Conservation (phyloP, 2,329 filamentous ascomycete species). For the Dissoconium aciculare region DNA sequence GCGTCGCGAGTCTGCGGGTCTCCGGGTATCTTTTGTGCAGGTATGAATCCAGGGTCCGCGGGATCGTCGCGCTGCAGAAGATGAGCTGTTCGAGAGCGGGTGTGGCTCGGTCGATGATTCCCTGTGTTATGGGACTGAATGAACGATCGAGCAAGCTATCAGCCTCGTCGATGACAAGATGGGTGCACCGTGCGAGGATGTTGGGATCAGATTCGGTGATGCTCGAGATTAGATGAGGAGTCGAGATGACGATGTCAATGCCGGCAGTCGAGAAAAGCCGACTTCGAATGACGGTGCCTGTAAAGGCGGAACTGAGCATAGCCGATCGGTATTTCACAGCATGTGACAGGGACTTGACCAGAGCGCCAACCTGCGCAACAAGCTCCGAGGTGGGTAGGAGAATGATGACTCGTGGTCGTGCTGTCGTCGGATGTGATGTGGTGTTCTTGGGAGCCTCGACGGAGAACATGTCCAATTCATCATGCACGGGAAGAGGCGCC, state of each 20-base stretch:
- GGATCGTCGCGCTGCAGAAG: conserved; percentile 92
- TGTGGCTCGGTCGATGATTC: conserved; percentile 64
- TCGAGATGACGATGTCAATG: conserved; percentile 74
- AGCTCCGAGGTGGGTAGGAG: conserved; percentile 87
- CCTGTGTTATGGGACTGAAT: conserved; percentile 68
- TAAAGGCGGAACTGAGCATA: conserved; percentile 63
- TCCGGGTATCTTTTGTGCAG: conserved; percentile 70
- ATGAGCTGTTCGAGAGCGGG: conserved; percentile 77
- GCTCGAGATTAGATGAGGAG: conserved; percentile 75
- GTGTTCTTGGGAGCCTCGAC: conserved; percentile 45
- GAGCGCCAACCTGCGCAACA: conserved; percentile 67
- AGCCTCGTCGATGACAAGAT: conserved; percentile 86
- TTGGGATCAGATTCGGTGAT: conserved; percentile 85
- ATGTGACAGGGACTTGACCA: conserved; percentile 74
- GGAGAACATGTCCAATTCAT: conserved; percentile 37
- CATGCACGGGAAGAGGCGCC: conserved; percentile 30
- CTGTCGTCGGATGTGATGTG: conserved; percentile 57
- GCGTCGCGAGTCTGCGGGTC: conserved; percentile 76
- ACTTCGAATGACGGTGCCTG: conserved; percentile 64
- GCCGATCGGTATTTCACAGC: conserved; percentile 74
- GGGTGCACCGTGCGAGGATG: conserved; percentile 75
- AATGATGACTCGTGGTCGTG: conserved; percentile 68
- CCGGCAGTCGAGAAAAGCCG: conserved; percentile 67
- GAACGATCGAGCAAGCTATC: conserved; percentile 91
- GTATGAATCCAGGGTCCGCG: conserved; percentile 71